Evolutionary conservation across 257 asterid species (phyloP).

Genomic region (Plantago ovata): DNA sequence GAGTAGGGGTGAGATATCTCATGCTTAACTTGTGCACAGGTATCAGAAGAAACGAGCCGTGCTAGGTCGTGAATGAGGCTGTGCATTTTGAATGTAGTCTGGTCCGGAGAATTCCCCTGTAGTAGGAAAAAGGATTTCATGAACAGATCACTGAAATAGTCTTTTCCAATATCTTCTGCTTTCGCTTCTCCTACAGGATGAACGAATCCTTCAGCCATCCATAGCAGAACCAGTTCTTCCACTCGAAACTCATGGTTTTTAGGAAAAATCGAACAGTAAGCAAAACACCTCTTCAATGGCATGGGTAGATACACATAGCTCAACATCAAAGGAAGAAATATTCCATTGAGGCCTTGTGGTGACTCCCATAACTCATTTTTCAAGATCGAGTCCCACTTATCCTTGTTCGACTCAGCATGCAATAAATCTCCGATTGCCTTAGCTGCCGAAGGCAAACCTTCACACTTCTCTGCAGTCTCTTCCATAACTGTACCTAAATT

Average conservation of each 20-base stretch:
- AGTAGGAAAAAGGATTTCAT: conserved; percentile 20
- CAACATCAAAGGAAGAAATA: conserved; percentile 6
- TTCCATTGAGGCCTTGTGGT: neutral
- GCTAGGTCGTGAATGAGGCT: conserved; percentile 21
- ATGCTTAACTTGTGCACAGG: conserved; percentile 12
- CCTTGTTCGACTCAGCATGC: conserved; percentile 1
- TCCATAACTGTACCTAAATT: conserved; percentile 6
- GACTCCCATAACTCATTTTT: conserved; percentile 22
- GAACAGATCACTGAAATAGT: conserved; percentile 14
- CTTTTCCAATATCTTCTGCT: conserved; percentile 15
- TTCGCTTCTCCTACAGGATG: neutral
- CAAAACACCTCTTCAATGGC: conserved; percentile 19
- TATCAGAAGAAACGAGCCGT: conserved; percentile 16
- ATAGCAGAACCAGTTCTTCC: conserved; percentile 13
- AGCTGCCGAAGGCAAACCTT: conserved; percentile 28
- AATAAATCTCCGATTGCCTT: conserved; percentile 17
- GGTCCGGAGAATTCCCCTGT: neutral
- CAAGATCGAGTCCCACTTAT: conserved; percentile 13
- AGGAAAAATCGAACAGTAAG: conserved; percentile 22
- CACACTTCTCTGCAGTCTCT: conserved; percentile 25
- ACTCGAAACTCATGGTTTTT: conserved; percentile 16
- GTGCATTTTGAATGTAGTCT: conserved; percentile 16
- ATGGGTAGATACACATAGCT: conserved; percentile 21
- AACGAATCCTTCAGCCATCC: conserved; percentile 24
- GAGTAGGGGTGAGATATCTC: conserved; percentile 8